Conservation (phyloP, 805 yeast genomes). For the Priceomyces castillae region DNA sequence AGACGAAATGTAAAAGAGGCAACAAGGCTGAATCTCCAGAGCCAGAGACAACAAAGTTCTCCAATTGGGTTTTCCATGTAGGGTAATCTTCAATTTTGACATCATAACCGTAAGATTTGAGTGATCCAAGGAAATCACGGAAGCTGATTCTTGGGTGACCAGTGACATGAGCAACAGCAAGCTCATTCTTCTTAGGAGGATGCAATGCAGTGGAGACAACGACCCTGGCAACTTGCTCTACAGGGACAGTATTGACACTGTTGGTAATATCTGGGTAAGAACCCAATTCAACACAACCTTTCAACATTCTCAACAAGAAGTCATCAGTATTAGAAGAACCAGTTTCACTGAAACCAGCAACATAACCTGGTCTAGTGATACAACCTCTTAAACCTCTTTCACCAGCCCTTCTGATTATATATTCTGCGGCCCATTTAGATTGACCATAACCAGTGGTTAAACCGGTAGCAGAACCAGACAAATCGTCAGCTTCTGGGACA, state of each 20-base stretch:
- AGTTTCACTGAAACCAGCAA: constrained; percentile 77
- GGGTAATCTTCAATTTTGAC: constrained; percentile 64
- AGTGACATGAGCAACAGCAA: constrained; percentile 91
- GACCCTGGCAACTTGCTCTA: constrained; percentile 94
- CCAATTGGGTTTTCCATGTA: constrained; percentile 75
- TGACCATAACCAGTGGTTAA: constrained; percentile 95
- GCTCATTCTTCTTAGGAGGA: constrained; percentile 55
- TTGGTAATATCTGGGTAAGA: constrained; percentile 81
- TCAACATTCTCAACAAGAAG: constrained; percentile 88
- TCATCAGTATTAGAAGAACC: constrained; percentile 97
- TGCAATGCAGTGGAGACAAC: constrained; percentile 79
- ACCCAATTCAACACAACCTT: constrained; percentile 90
- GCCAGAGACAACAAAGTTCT: constrained; percentile 70
- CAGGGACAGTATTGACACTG: constrained; percentile 94
- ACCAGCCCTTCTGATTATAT: constrained; percentile 85
- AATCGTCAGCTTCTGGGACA: constrained; percentile 76
- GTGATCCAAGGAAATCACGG: constrained; percentile 66
- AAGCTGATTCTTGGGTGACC: constrained; percentile 91
- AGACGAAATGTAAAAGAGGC: constrained; percentile 90
- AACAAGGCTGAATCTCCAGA: constrained; percentile 81
- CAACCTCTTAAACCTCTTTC: constrained; percentile 82
- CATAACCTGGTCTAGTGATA: constrained; percentile 93
- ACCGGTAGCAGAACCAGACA: constrained; percentile 78
- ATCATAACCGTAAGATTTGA: constrained; percentile 70
- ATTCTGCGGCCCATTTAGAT: constrained; percentile 96